Conservation (phyloP, 129 eudicot species). For the Centrapalus pauciflorus region DNA sequence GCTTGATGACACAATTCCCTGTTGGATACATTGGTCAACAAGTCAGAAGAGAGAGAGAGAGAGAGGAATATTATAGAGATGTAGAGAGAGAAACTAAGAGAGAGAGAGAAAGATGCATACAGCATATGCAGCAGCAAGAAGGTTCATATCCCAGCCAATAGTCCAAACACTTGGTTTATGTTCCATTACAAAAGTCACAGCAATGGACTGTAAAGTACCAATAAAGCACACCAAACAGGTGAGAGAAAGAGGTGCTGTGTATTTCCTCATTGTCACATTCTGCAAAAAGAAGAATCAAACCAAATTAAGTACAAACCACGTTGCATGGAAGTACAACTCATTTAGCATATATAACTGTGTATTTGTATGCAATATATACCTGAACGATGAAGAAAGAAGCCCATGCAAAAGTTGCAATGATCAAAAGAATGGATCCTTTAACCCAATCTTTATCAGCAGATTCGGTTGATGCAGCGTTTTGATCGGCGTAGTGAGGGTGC, state of each 20-base stretch:
- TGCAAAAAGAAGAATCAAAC: constrained; percentile 23
- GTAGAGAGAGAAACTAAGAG: neutral
- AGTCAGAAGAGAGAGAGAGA: constrained; percentile 5
- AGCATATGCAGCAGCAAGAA: constrained; percentile 98
- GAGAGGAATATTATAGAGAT: neutral
- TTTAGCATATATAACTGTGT: neutral
- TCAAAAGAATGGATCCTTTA: constrained; percentile 85
- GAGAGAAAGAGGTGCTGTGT: constrained; percentile 80
- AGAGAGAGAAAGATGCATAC: constrained; percentile 37
- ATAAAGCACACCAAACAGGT: constrained; percentile 83
- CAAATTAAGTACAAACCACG: neutral
- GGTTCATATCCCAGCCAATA: constrained; percentile 95
- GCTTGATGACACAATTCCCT: constrained; percentile 97
- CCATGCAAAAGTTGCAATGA: constrained; percentile 94
- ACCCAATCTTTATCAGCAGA: constrained; percentile 72
- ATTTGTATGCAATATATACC: constrained; percentile 27
- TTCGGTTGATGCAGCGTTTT: constrained; percentile 22
- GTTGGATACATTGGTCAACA: neutral
- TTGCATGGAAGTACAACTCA: constrained; percentile 1
- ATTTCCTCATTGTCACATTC: constrained; percentile 83
- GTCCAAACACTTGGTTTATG: constrained; percentile 74
- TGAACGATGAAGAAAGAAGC: constrained; percentile 95
- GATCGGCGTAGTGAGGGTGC: constrained; percentile 39
- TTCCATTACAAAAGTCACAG: constrained; percentile 90
- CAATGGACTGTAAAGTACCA: constrained; percentile 93